phyloP scores from a whole-genome alignment of 1,284 basidiomycete species.

The Ceratobasidium sp. region DNA sequence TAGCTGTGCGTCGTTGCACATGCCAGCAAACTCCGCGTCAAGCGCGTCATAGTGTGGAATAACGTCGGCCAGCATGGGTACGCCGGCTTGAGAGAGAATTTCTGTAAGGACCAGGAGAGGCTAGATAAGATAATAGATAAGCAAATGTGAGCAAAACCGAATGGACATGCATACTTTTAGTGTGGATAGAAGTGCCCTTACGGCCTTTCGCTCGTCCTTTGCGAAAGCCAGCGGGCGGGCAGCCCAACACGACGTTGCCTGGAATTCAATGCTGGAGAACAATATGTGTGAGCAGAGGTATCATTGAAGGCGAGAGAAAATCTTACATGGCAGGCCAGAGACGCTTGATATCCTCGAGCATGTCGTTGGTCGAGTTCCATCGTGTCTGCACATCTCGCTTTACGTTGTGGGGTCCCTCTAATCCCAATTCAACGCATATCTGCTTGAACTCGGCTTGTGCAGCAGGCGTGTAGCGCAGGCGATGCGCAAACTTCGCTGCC shows the following conservation, averaged over 20 bases:
- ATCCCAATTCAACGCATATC: neutral
- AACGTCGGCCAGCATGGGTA: neutral
- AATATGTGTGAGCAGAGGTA: neutral
- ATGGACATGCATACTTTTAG: neutral
- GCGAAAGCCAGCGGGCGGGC: neutral
- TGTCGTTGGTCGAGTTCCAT: neutral
- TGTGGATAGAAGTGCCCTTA: neutral
- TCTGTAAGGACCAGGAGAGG: neutral
- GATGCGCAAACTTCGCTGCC: neutral
- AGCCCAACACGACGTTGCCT: neutral
- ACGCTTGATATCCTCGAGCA: neutral
- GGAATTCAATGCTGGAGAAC: neutral
- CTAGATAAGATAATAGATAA: neutral
- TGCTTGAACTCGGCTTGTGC: neutral
- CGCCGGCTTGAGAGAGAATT: neutral
- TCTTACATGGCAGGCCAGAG: neutral
- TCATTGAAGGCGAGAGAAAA: too few species aligned
- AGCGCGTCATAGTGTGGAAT: neutral
- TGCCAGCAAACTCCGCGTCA: neutral
- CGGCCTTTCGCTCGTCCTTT: neutral
- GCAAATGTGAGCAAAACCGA: neutral
- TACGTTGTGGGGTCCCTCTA: neutral
- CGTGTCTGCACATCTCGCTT: neutral
- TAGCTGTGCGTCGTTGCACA: neutral
- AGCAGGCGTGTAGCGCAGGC: neutral